Conservation (phyloP, 2,329 filamentous ascomycete species). For the Diaporthe citrichinensis region DNA sequence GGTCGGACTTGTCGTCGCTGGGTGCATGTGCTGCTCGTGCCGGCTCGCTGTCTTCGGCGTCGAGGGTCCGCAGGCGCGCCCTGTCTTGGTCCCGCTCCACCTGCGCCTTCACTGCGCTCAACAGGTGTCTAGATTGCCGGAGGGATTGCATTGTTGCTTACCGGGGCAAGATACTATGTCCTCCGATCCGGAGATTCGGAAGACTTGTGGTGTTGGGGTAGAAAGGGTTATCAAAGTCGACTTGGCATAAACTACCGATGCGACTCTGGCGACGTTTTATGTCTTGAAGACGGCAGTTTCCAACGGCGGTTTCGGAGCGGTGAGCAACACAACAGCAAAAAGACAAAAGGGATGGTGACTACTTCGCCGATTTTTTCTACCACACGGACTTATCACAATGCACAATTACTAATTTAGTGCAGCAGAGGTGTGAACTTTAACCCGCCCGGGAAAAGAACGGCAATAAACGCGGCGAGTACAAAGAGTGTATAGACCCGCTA, state of each 20-base stretch:
- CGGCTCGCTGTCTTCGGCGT: slow-evolving; percentile 24
- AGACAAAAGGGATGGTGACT: background rate
- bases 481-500: slow-evolving; percentile 11
- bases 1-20: background rate
- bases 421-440: background rate
- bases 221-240: background rate
- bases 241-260: background rate
- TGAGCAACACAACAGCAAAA: background rate
- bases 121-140: slow-evolving; percentile 44
- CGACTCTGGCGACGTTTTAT: background rate
- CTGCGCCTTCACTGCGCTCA: slow-evolving; percentile 44
- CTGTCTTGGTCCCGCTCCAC: slow-evolving; percentile 45
- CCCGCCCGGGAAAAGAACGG: slow-evolving; percentile 26
- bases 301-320: slow-evolving; percentile 7
- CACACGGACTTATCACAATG: background rate
- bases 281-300: background rate
- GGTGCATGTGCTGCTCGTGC: background rate
- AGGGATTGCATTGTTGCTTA: slow-evolving; percentile 45
- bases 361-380: background rate
- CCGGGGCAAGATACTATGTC: background rate
- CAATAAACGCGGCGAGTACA: background rate
- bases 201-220: background rate
- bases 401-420: slow-evolving; percentile 24
- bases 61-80: slow-evolving; percentile 40
- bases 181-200: slow-evolving; percentile 1